phyloP scores from a whole-genome alignment of 306 rosid species.

The Pyrus bretschneideri region DNA sequence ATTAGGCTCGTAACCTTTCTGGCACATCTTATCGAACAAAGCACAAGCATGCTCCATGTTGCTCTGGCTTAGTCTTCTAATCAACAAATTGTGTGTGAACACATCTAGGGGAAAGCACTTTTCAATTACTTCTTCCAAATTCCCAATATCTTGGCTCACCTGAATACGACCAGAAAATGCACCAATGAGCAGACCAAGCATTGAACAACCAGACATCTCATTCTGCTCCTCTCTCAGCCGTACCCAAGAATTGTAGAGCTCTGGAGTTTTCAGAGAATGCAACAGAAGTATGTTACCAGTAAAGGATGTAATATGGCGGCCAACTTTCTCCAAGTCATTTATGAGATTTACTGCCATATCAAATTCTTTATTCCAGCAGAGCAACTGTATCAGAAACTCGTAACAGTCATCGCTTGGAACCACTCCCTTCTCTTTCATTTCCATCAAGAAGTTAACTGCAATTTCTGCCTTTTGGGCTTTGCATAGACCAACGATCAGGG shows the following conservation, averaged over 20 bases:
- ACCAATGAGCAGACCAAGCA: conserved; percentile 49
- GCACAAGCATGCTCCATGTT: conserved; percentile 47
- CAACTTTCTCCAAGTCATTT: conserved; percentile 43
- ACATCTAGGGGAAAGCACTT: conserved; percentile 57
- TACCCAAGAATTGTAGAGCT: conserved; percentile 44
- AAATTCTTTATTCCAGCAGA: conserved; percentile 38
- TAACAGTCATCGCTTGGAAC: conserved; percentile 55
- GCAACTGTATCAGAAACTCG: conserved; percentile 44
- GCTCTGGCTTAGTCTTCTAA: conserved; percentile 31
- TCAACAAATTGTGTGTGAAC: conserved; percentile 66
- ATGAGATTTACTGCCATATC: conserved; percentile 42
- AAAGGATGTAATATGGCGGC: conserved; percentile 61
- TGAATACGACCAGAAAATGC: conserved; percentile 49
- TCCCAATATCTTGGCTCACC: conserved; percentile 25
- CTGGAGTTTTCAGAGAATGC: conserved; percentile 42
- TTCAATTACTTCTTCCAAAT: conserved; percentile 49
- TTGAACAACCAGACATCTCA: conserved; percentile 31
- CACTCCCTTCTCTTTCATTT: conserved; percentile 34
- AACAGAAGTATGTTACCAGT: conserved; percentile 59
- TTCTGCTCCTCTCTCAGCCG: conserved; percentile 30
- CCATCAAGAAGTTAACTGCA: conserved; percentile 32
- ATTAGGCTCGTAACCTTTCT: conserved; percentile 58
- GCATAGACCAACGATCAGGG: conserved; percentile 50
- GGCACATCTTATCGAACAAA: conserved; percentile 44
- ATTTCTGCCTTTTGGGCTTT: conserved; percentile 32